Evolutionary conservation across 2,329 filamentous ascomycete genomes (phyloP).

Genomic region (Zelopaecilomyces penicillatus): DNA sequence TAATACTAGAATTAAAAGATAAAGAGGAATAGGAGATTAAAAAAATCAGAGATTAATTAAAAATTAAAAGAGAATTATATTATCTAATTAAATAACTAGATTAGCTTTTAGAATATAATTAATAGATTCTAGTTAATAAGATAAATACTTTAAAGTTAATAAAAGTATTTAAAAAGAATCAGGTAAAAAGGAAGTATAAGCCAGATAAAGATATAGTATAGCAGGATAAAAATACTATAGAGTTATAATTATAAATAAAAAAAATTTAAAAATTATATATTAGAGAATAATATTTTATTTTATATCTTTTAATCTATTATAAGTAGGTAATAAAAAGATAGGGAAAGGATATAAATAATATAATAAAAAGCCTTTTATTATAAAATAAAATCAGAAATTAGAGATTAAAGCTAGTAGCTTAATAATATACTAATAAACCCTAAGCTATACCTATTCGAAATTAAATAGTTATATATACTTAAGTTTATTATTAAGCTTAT

Average conservation of each 20-base stretch:
- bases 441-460: not conserved
- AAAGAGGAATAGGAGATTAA: not conserved
- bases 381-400: not conserved
- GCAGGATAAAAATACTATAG: not conserved
- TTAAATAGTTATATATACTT: not conserved
- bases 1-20: not conserved
- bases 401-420: not conserved
- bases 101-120: not conserved
- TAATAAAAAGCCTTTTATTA: not conserved
- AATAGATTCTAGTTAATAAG: not conserved
- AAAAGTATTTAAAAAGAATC: not conserved
- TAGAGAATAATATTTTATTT: not conserved
- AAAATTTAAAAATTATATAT: not conserved
- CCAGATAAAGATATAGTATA: not conserved
- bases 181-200: not conserved
- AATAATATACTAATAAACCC: not conserved
- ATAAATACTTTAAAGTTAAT: not conserved
- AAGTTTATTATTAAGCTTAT: not conserved
- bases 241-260: not conserved
- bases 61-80: not conserved
- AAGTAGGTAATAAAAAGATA: no score
- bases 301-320: not conserved
- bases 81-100: not conserved
- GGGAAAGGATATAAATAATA: not conserved
- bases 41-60: not conserved